These are phyloP conservation scores for Annulohypoxylon nitens DNA, from an alignment of 495 filamentous ascomycete species.

Conservation along the genomic window DNA sequence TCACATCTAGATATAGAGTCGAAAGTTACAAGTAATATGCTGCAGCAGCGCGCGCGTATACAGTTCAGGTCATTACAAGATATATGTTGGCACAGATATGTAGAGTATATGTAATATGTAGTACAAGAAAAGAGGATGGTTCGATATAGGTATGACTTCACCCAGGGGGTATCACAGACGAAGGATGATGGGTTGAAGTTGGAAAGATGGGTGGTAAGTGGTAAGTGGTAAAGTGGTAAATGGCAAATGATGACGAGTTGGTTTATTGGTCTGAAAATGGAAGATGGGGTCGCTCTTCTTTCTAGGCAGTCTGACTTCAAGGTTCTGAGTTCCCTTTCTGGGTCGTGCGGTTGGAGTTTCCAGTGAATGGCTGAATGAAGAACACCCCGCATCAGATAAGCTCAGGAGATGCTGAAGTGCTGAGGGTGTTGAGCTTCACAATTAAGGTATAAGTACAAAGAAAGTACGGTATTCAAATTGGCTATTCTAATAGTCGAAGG, in stretches of 20 bases:
- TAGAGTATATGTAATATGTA: neutral
- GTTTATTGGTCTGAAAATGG: constrained; percentile 24
- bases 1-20: constrained; percentile 40
- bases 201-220: neutral
- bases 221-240: constrained; percentile 12
- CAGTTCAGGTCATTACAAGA: constrained; percentile 20
- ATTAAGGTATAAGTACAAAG: constrained; percentile 13
- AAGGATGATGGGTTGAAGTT: constrained; percentile 23
- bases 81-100: neutral
- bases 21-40: constrained; percentile 8
- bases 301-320: constrained; percentile 1
- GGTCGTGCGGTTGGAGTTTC: constrained; percentile 27
- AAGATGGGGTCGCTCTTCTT: neutral
- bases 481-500: constrained; percentile 8
- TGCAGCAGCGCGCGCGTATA: constrained; percentile 4
- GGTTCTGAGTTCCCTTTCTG: constrained; percentile 19
- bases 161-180: constrained; percentile 20
- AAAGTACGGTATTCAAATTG: constrained; percentile 11
- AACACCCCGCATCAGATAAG: constrained; percentile 51
- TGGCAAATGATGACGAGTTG: constrained; percentile 35
- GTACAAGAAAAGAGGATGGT: constrained; percentile 9
- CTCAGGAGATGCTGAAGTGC: constrained; percentile 21
- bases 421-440: constrained; percentile 22
- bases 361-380: constrained; percentile 37
- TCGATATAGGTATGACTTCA: constrained; percentile 15